phyloP scores from a whole-genome alignment of 2,329 filamentous ascomycete species.

The Ascochyta pisi region DNA sequence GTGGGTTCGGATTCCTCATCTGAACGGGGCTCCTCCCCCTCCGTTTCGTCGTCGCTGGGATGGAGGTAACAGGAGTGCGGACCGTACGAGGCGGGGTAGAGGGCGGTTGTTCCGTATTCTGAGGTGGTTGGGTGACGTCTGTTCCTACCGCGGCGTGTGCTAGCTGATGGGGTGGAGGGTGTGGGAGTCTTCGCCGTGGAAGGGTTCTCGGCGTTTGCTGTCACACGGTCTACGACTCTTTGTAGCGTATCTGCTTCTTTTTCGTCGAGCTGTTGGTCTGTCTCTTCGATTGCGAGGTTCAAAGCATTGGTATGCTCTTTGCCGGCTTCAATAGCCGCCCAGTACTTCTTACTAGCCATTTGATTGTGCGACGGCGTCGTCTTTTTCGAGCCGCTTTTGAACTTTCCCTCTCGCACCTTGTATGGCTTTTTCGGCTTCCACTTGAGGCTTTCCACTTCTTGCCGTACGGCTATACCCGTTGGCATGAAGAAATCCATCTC shows the following conservation, averaged over 20 bases:
- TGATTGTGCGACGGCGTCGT: constrained; percentile 30
- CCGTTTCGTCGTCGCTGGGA: neutral
- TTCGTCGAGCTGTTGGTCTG: constrained; percentile 27
- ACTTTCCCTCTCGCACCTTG: constrained; percentile 9
- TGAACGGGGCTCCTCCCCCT: neutral
- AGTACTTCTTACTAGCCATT: constrained; percentile 28
- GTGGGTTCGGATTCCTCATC: neutral
- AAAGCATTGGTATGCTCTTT: constrained; percentile 21
- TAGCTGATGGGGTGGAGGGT: neutral
- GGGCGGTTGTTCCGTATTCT: neutral
- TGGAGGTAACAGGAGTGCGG: neutral
- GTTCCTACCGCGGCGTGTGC: neutral
- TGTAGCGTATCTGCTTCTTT: constrained; percentile 12
- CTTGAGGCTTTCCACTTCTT: constrained; percentile 23
- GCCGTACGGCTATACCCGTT: constrained; percentile 21
- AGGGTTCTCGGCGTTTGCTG: neutral
- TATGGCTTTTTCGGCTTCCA: constrained; percentile 32
- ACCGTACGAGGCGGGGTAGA: neutral
- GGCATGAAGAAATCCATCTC: constrained; percentile 40
- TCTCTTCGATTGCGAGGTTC: constrained; percentile 21
- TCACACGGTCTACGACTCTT: neutral
- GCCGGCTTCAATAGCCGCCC: constrained; percentile 21
- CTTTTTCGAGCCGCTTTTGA: neutral
- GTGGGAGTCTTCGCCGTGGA: neutral
- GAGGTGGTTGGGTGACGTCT: neutral